Evolutionary conservation across 2,329 filamentous ascomycete genomes (phyloP), one percentile per base, ranked within the genome.

Genomic region (Cytospora schulzeri): DNA sequence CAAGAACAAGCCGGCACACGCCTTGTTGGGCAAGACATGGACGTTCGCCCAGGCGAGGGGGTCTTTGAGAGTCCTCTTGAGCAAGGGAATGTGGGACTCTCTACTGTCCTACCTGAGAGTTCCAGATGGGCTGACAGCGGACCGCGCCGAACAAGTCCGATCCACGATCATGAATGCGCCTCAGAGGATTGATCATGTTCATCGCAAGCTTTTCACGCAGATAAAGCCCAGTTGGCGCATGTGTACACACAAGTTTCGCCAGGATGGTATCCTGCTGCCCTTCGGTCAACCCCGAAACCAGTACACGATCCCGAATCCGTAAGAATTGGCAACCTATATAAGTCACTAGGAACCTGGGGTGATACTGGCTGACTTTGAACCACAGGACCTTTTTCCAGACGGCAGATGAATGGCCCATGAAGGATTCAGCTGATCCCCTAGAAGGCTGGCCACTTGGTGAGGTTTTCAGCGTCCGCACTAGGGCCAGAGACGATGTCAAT

Each of bases 251-350:
- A 48, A 22, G 41, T 60, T 60, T 26, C 57, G 57, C 7, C 31
- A 60, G 38, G 57, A 60, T 8, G 57, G 57, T 31, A 24, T 60
- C 3, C 2, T 60, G 24, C 48, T 60, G 11, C 57, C 57, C 8
- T 60, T 60, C 17, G 57, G 57, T 28, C 12, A 50, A 0, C 31
- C 24, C 7, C 57, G 57, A 9, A 35, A n/a, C 5, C 31, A 53
- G 2, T 53, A 52, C 31, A 14, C 35, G 12, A 11, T 22, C n/a
- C 57, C 57, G 3, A 60, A 60, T 22, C 57, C 57, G 57, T 53
- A 29, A 60, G 48, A 12, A 0, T 11, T 35, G 2, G 7, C 22
- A n/a, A 9, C 35, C 5, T 5, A 17, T 6, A 28, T 6, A 8
- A 9, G n/a, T 14, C 2, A 2, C 19, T 2, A 17, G 4, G 41